phyloP scores from a whole-genome alignment of 2,329 filamentous ascomycete genomes.

The Claviceps maximensis region DNA sequence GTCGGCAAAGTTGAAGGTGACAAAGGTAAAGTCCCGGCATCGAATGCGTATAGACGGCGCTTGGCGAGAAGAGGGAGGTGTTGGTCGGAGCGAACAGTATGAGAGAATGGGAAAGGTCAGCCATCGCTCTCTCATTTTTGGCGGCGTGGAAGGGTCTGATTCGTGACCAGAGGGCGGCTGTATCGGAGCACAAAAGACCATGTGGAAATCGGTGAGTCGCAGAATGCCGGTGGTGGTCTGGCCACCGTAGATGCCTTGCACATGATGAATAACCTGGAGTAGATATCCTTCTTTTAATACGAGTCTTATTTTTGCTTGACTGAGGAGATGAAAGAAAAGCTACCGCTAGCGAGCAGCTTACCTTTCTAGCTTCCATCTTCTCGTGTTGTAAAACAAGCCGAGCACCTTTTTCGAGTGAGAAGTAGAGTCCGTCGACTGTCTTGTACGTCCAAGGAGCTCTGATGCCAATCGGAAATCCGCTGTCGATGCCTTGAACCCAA shows the following conservation, averaged over 20 bases:
- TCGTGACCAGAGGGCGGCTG: constrained; percentile 16
- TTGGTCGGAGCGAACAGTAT: constrained; percentile 64
- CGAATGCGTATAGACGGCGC: constrained; percentile 75
- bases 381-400: background rate
- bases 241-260: constrained; percentile 47
- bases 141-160: constrained; percentile 13
- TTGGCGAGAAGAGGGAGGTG: constrained; percentile 53
- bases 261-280: constrained; percentile 38
- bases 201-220: constrained; percentile 50
- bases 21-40: constrained; percentile 86
- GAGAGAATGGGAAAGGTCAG: constrained; percentile 89
- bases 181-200: constrained; percentile 36
- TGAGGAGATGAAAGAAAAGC: background rate
- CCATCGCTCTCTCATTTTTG: constrained; percentile 57
- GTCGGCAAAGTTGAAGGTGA: constrained; percentile 75
- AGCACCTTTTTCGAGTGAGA: background rate
- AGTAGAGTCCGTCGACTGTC: background rate
- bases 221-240: constrained; percentile 43
- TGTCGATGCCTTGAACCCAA: background rate
- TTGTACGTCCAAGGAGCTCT: background rate
- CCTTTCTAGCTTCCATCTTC: constrained; percentile 31
- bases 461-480: background rate
- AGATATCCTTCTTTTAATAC: background rate
- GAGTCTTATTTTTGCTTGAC: too few relatives aligned
- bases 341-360: constrained; percentile 10